These are phyloP conservation scores for Neofusicoccum laricinum DNA, from an alignment of 2,329 filamentous ascomycete species.

Conservation along the genomic window DNA sequence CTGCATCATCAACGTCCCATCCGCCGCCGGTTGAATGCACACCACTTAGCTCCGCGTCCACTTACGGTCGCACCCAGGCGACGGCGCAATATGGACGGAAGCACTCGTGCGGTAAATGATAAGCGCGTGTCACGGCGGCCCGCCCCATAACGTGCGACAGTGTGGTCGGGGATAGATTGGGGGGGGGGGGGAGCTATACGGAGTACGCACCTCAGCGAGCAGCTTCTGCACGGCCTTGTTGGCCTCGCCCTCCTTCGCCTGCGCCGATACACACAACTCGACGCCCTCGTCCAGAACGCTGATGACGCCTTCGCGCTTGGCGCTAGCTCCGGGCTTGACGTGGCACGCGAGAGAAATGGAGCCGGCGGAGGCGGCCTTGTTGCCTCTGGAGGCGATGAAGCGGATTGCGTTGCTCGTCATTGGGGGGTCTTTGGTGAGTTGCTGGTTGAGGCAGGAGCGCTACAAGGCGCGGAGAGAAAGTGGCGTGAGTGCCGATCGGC, in stretches of 20 bases:
- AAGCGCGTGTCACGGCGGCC: not conserved
- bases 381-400: slow-evolving; percentile 26
- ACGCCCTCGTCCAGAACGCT: slow-evolving; percentile 56
- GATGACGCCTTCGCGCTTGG: slow-evolving; percentile 59
- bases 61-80: not conserved
- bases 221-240: slow-evolving; percentile 65
- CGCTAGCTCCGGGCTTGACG: slow-evolving; percentile 65
- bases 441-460: not conserved
- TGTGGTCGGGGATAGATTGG: not conserved
- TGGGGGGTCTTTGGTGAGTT: not conserved
- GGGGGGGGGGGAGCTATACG: not conserved
- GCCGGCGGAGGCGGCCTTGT: slow-evolving; percentile 17
- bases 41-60: not conserved
- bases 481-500: not conserved
- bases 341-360: slow-evolving; percentile 61
- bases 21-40: not conserved
- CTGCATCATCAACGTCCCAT: not conserved
- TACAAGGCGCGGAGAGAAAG: not conserved
- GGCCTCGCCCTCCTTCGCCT: slow-evolving; percentile 64
- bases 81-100: not conserved
- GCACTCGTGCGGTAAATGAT: not conserved
- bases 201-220: slow-evolving; percentile 54
- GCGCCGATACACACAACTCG: slow-evolving; percentile 64
- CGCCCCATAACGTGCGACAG: not conserved
- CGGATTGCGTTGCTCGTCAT: slow-evolving; percentile 21